phyloP scores from a whole-genome alignment of 495 filamentous ascomycete genomes.

The Wilcoxina mikolae region DNA sequence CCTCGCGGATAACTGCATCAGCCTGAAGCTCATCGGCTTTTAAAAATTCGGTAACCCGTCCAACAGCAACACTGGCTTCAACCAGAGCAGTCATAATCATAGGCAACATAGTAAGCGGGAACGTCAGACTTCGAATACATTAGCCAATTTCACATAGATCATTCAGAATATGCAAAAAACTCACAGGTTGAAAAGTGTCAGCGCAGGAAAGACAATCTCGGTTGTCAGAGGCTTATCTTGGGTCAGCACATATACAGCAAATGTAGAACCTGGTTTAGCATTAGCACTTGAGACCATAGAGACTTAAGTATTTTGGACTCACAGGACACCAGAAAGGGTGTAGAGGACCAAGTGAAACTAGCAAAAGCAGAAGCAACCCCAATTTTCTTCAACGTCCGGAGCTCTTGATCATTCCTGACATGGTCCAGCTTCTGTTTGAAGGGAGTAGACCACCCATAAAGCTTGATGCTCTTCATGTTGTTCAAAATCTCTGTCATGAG shows the following conservation, averaged over 20 bases:
- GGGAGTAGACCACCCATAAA: constrained; percentile 92
- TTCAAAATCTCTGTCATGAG: constrained; percentile 96
- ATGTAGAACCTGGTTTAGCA: constrained; percentile 47
- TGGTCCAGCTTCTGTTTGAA: constrained; percentile 96
- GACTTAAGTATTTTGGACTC: constrained; percentile 2
- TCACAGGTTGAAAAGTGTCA: constrained; percentile 36
- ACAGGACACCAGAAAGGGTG: constrained; percentile 94
- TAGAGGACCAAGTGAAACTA: constrained; percentile 99
- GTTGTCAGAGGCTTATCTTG: constrained; percentile 68
- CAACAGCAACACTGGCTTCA: constrained; percentile 85
- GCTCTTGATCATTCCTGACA: constrained; percentile 86
- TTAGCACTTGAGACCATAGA: not conserved
- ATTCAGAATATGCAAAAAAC: constrained; percentile 1
- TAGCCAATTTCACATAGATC: constrained; percentile 60
- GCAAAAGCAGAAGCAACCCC: constrained; percentile 84
- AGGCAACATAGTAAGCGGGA: constrained; percentile 84
- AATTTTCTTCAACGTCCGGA: constrained; percentile 90
- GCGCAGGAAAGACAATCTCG: constrained; percentile 86
- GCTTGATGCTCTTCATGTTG: constrained; percentile 98
- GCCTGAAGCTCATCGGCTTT: constrained; percentile 77
- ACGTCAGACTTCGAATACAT: constrained; percentile 44
- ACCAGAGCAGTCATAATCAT: constrained; percentile 97
- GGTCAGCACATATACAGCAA: constrained; percentile 83
- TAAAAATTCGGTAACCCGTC: constrained; percentile 72
- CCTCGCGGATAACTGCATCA: constrained; percentile 59